These are phyloP conservation scores for Avena atlantica DNA, from an alignment of 176 grass and related monocot genomes.

Conservation along the genomic window DNA sequence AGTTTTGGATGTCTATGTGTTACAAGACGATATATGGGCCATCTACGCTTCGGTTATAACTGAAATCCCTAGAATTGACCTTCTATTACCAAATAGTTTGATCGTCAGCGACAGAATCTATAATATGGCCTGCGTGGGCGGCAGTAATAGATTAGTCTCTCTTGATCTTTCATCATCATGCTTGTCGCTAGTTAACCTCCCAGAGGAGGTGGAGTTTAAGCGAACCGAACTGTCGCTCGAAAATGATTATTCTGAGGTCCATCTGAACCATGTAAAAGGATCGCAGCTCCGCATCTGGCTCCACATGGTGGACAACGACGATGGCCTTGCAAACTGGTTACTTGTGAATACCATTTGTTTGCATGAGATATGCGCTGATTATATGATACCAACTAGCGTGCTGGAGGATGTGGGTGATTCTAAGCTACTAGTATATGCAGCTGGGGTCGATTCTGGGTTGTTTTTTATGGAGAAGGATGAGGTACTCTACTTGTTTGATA, in stretches of 20 bases:
- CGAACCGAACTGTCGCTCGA: not conserved
- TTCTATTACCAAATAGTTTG: not conserved
- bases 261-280: not conserved
- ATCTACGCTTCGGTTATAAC: not conserved
- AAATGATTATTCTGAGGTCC: not conserved
- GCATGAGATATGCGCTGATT: not conserved
- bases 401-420: not conserved
- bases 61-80: accelerated
- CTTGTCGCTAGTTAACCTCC: not conserved
- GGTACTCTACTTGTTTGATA: not conserved
- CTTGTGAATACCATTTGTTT: not conserved
- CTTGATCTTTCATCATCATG: not conserved
- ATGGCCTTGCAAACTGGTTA: not conserved
- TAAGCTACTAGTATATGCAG: not conserved
- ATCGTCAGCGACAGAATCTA: not conserved
- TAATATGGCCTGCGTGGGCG: not conserved
- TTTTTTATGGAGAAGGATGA: not conserved
- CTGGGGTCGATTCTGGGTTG: not conserved
- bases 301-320: not conserved
- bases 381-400: not conserved
- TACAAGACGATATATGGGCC: not conserved
- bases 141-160: not conserved
- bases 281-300: constrained; percentile 8
- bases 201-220: not conserved
- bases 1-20: not conserved